Conservation (phyloP, 768 basidiomycete species). For the Mrakia hoshinonis region DNA sequence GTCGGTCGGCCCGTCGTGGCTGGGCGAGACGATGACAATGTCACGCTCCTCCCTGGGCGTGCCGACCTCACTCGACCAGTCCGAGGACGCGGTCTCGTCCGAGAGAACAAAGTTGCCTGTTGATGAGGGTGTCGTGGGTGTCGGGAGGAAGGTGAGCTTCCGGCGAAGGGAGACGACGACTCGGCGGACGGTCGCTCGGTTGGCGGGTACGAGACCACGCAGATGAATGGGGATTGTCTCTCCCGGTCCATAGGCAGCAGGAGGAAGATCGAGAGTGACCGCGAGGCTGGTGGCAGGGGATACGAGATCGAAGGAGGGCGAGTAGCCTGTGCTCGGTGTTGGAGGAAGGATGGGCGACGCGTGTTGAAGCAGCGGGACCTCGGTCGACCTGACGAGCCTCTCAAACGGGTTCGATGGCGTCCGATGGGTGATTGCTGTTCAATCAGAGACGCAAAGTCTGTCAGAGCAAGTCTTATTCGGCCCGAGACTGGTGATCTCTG, state of each 20-base stretch:
- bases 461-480: no score
- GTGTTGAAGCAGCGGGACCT: neutral
- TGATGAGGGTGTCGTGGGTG: no score
- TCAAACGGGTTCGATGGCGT: neutral
- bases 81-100: neutral
- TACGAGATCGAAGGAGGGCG: neutral
- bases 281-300: neutral
- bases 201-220: neutral
- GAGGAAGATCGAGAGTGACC: neutral
- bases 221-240: constrained; percentile 3
- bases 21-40: no score
- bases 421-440: neutral
- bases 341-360: neutral
- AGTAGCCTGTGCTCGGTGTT: neutral
- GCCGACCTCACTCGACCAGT: constrained; percentile 6
- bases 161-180: neutral
- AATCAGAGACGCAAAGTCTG: neutral
- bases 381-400: neutral
- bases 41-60: neutral
- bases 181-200: neutral
- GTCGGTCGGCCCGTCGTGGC: neutral
- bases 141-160: constrained; percentile 1
- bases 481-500: no score
- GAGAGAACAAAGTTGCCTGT: no score
- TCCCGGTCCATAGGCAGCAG: neutral